phyloP scores from a whole-genome alignment of 164 flowering plant genomes.

The Magnolia changhungtana region DNA sequence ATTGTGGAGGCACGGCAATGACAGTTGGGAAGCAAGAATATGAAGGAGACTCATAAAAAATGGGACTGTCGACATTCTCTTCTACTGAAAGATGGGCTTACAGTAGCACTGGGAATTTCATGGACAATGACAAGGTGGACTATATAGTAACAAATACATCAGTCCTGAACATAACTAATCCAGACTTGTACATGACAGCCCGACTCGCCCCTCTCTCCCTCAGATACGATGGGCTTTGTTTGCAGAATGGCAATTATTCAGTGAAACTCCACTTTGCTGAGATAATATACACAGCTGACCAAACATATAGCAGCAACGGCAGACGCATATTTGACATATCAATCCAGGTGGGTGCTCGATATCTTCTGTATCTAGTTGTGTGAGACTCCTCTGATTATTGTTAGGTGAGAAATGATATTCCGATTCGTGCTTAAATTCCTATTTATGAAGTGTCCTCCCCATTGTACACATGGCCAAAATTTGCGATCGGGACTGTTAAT shows the following conservation, averaged over 20 bases:
- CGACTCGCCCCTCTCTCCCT: conserved; percentile 9
- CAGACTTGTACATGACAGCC: conserved; percentile 12
- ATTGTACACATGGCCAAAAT: too few relatives aligned
- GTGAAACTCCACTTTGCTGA: conserved; percentile 18
- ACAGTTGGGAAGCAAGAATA: conserved; percentile 34
- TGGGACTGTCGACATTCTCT: conserved; percentile 42
- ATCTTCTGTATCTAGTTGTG: neutral
- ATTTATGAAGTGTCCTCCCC: neutral
- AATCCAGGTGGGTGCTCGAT: conserved; percentile 5
- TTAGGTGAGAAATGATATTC: neutral
- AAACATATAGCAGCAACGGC: conserved; percentile 7
- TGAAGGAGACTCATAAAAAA: conserved; percentile 37
- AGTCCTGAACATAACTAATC: conserved; percentile 4
- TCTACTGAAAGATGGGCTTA: conserved; percentile 13
- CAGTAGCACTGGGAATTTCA: conserved; percentile 13
- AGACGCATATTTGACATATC: conserved; percentile 14
- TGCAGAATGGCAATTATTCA: conserved; percentile 9
- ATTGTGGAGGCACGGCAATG: conserved; percentile 38
- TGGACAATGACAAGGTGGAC: neutral
- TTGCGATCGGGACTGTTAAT: neutral
- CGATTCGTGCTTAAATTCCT: neutral
- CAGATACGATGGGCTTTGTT: conserved; percentile 10
- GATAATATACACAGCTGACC: conserved; percentile 6
- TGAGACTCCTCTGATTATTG: neutral
- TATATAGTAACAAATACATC: conserved; percentile 1